Conservation (phyloP, 192 early-diverging fungal genomes). For the Kappamyces sp. region DNA sequence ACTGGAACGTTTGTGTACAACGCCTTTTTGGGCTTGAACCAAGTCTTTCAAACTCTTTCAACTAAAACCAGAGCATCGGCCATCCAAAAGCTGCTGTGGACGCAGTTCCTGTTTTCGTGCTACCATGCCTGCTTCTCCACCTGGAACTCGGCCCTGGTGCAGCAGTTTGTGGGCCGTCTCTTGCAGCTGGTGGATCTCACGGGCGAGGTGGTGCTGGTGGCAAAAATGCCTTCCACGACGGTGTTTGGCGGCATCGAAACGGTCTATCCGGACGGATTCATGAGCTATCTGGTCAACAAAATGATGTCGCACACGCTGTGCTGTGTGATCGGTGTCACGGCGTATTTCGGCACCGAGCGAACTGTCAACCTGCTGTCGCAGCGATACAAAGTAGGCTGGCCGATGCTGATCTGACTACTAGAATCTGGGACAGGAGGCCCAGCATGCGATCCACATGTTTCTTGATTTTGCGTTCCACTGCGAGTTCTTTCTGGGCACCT, state of each 20-base stretch:
- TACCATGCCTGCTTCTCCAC: constrained; percentile 14
- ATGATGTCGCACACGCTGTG: constrained; percentile 20
- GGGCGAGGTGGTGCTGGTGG: too few relatives aligned
- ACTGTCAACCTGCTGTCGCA: background rate
- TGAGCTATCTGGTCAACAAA: constrained; percentile 9
- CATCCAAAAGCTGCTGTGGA: constrained; percentile 9
- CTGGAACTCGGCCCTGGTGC: constrained; percentile 6
- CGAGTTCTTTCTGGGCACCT: constrained; percentile 22
- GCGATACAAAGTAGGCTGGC: constrained; percentile 7
- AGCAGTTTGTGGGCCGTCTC: constrained; percentile 6
- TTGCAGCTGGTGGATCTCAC: constrained; percentile 1
- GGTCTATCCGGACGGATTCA: background rate
- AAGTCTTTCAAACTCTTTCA: constrained; percentile 10
- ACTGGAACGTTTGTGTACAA: constrained; percentile 12
- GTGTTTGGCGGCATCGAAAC: background rate
- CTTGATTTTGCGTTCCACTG: constrained; percentile 23
- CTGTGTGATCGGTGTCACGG: constrained; percentile 12
- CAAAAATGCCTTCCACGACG: background rate
- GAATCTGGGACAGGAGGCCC: constrained; percentile 11
- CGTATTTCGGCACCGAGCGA: constrained; percentile 11
- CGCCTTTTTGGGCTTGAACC: constrained; percentile 6
- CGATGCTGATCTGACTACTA: background rate
- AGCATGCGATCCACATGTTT: constrained; percentile 11
- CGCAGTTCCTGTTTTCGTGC: constrained; percentile 15
- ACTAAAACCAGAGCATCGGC: constrained; percentile 13